These are phyloP conservation scores for Halteria grandinella DNA, from an alignment of 73 alveolate genomes.

Conservation along the genomic window DNA sequence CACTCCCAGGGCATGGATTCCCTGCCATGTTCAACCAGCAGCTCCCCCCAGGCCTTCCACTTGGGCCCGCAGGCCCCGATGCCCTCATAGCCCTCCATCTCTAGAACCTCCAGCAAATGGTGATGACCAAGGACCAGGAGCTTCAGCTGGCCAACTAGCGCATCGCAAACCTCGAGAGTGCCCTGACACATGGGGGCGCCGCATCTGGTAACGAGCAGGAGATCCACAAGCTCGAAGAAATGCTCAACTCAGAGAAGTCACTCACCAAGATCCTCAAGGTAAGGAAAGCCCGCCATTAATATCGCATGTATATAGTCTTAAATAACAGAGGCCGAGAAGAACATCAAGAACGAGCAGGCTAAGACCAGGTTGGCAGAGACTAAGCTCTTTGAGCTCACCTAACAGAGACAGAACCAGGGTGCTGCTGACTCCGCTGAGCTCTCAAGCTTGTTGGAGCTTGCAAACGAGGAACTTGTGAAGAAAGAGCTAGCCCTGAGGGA, in stretches of 20 bases:
- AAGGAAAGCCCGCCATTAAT: not conserved
- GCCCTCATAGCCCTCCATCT: too few species aligned
- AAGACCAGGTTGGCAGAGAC: not conserved
- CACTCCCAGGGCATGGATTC: too few species aligned
- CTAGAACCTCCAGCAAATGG: too few species aligned
- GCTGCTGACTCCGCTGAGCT: not conserved
- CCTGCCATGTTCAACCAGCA: too few species aligned
- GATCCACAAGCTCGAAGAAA: too few species aligned
- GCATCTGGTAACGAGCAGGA: too few species aligned
- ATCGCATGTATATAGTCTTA: not conserved
- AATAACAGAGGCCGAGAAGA: not conserved
- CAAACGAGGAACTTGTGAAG: not conserved
- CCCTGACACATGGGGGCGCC: too few species aligned
- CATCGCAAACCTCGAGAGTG: too few species aligned
- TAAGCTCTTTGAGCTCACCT: not conserved
- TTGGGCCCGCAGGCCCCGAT: too few species aligned
- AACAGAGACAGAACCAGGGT: not conserved
- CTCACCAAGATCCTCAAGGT: not conserved
- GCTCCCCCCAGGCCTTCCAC: too few species aligned
- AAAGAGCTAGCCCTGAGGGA: conserved; percentile 10
- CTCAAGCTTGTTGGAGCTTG: not conserved
- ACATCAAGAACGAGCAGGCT: not conserved
- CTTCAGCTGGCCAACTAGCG: too few species aligned
- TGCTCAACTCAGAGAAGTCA: not conserved
- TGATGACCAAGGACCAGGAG: too few species aligned